A percentile compares a stretch with the other conserved stretches of the same genome.
Evolutionary conservation across 1,284 basidiomycete genomes (phyloP).

Genomic region (Trametes hirsuta): DNA sequence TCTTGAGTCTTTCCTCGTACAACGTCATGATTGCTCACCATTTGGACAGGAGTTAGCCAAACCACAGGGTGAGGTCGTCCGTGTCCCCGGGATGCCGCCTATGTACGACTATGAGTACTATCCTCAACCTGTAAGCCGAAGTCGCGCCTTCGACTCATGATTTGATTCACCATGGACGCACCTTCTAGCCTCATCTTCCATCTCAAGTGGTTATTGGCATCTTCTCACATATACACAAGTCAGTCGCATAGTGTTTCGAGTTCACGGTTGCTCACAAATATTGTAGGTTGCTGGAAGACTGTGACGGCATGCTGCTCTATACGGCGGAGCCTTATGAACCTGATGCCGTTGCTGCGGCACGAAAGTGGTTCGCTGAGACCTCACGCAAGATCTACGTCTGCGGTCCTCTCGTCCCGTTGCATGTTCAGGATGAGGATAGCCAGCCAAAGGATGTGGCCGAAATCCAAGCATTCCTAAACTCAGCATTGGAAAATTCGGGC

Average conservation of each 20-base stretch:
- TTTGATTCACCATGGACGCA: neutral
- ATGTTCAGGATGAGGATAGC: constrained; percentile 13
- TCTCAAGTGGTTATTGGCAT: constrained; percentile 1
- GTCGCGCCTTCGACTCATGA: no score
- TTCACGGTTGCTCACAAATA: neutral
- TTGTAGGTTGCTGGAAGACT: constrained; percentile 13
- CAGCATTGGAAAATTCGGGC: constrained; percentile 18
- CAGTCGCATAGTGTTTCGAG: neutral
- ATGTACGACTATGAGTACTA: constrained; percentile 30
- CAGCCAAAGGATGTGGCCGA: constrained; percentile 12
- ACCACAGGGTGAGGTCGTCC: constrained; percentile 12
- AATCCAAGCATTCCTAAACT: constrained; percentile 23
- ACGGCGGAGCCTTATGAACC: constrained; percentile 27
- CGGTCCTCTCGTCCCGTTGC: constrained; percentile 22
- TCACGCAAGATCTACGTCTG: constrained; percentile 16
- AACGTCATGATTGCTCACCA: neutral
- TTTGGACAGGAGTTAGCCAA: constrained; percentile 6
- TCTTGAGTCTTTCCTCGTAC: neutral
- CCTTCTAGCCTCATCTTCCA: neutral
- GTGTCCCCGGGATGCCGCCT: constrained; percentile 25
- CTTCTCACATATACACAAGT: constrained; percentile 11
- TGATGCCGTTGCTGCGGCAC: constrained; percentile 13
- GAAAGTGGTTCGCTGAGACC: constrained; percentile 23
- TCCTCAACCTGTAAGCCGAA: constrained; percentile 24
- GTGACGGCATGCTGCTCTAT: constrained; percentile 25